These are phyloP conservation scores for Spiraea crenata DNA, from an alignment of 331 rosid genomes.

Conservation along the genomic window DNA sequence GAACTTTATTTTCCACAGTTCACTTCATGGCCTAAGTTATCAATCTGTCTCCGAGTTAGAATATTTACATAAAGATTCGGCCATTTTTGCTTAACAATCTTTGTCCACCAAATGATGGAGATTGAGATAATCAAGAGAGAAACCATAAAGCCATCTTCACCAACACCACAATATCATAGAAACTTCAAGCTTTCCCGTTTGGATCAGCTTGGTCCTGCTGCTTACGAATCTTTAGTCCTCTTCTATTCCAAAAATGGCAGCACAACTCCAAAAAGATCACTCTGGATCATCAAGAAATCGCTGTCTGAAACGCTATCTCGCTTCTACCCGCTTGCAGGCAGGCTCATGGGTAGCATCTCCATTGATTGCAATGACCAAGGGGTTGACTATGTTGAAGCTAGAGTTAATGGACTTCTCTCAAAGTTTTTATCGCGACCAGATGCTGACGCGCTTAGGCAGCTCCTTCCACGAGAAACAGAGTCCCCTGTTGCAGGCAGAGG, in stretches of 20 bases:
- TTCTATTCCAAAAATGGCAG: conserved; percentile 8
- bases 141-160: conserved; percentile 27
- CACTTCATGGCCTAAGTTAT: too few relatives aligned
- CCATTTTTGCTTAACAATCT: too few relatives aligned
- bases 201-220: conserved; percentile 20
- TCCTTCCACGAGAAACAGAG: conserved; percentile 19
- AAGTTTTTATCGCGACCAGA: conserved; percentile 17
- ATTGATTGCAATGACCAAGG: conserved; percentile 41
- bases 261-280: background rate
- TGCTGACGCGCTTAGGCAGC: background rate
- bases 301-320: conserved; percentile 12
- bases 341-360: conserved; percentile 16
- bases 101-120: conserved; percentile 6
- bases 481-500: conserved; percentile 9
- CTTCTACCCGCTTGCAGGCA: conserved; percentile 31
- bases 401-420: conserved; percentile 4
- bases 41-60: too few relatives aligned
- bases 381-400: conserved; percentile 32
- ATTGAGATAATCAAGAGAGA: conserved; percentile 16
- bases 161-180: conserved; percentile 21
- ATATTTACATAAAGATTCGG: too few relatives aligned
- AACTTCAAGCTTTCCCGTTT: conserved; percentile 21
- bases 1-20: too few relatives aligned
- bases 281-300: conserved; percentile 19
- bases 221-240: conserved; percentile 9